Conservation (phyloP, 305 asterid species). For the Plantago lanceolata region DNA sequence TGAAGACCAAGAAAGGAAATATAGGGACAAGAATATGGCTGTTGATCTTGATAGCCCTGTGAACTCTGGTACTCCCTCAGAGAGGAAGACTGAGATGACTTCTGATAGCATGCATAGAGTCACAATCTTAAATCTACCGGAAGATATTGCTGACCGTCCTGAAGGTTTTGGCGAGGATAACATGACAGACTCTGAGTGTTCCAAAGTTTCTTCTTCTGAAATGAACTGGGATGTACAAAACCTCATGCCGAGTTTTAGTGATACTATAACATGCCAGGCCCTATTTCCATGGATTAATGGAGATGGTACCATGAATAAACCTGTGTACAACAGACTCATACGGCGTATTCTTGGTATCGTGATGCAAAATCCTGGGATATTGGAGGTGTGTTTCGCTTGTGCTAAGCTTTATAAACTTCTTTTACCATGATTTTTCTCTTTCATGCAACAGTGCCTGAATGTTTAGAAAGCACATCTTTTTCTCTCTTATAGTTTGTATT, state of each 20-base stretch:
- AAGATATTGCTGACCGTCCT: slow-evolving; percentile 40
- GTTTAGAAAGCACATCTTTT: too few relatives aligned
- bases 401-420: too few relatives aligned
- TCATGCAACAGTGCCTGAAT: too few relatives aligned
- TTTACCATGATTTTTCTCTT: too few relatives aligned
- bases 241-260: slow-evolving; percentile 29
- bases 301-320: slow-evolving; percentile 73
- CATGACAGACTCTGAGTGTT: slow-evolving; percentile 26
- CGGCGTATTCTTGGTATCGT: slow-evolving; percentile 75
- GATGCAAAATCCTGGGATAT: slow-evolving; percentile 90
- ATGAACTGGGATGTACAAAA: slow-evolving; percentile 30
- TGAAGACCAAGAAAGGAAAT: slow-evolving; percentile 31
- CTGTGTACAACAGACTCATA: slow-evolving; percentile 74
- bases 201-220: slow-evolving; percentile 34
- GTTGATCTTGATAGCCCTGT: slow-evolving; percentile 24
- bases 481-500: too few relatives aligned
- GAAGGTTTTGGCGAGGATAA: slow-evolving; percentile 31
- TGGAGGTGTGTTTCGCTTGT: slow-evolving; percentile 10
- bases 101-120: slow-evolving; percentile 56
- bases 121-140: slow-evolving; percentile 75
- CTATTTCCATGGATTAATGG: slow-evolving; percentile 88
- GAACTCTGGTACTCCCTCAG: slow-evolving; percentile 23
- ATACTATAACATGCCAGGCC: slow-evolving; percentile 45
- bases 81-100: slow-evolving; percentile 30
- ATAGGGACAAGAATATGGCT: slow-evolving; percentile 27